Evolutionary conservation across 306 rosid species (phyloP).

Genomic region (Pachyrhizus erosus): DNA sequence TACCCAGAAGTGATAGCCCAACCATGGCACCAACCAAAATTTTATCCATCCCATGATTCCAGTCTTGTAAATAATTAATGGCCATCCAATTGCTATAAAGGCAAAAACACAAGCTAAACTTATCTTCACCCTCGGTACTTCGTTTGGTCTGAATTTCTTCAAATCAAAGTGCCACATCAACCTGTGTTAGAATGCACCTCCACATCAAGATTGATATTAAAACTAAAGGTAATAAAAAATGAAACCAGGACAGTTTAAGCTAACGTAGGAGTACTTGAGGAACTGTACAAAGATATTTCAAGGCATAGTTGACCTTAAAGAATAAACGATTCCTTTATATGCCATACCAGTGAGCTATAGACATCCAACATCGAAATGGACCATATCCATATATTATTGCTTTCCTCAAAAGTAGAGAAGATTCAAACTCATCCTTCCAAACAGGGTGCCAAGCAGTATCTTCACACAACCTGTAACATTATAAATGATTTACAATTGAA

Average conservation of each 20-base stretch:
- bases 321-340: slow-evolving; percentile 3
- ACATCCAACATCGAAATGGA: slow-evolving; percentile 92
- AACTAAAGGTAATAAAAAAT: slow-evolving; percentile 8
- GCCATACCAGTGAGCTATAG: slow-evolving; percentile 88
- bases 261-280: slow-evolving; percentile 31
- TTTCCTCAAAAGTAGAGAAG: slow-evolving; percentile 68
- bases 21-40: slow-evolving; percentile 99
- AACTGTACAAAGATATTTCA: slow-evolving; percentile 26
- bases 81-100: slow-evolving; percentile 92
- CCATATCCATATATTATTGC: slow-evolving; percentile 87
- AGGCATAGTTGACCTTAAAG: not conserved
- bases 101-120: slow-evolving; percentile 96
- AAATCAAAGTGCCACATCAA: slow-evolving; percentile 77
- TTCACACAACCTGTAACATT: slow-evolving; percentile 70
- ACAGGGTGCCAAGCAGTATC: slow-evolving; percentile 99
- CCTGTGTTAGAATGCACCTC: slow-evolving; percentile 55
- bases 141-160: slow-evolving; percentile 85
- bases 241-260: slow-evolving; percentile 35
- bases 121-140: slow-evolving; percentile 84
- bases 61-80: slow-evolving; percentile 82
- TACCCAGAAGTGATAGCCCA: slow-evolving; percentile 99
- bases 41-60: slow-evolving; percentile 97
- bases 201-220: slow-evolving; percentile 21
- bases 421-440: slow-evolving; percentile 77
- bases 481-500: slow-evolving; percentile 29